Conservation (phyloP, 1,284 basidiomycete species). For the Meripilus lineatus region DNA sequence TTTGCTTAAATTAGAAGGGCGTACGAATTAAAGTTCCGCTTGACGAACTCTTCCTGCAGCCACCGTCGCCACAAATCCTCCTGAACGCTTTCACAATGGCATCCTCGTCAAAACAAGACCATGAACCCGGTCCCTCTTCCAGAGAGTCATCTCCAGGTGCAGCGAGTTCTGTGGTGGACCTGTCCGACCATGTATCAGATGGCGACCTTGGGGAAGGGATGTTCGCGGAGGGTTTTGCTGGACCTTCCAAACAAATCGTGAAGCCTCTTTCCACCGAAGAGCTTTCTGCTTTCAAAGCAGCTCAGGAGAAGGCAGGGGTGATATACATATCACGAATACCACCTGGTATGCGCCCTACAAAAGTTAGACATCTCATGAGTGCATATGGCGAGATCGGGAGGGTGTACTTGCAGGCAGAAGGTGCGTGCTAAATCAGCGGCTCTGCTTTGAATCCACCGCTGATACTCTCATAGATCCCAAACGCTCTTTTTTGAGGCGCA, state of each 20-base stretch:
- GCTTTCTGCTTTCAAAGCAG: conserved; percentile 64
- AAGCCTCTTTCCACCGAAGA: conserved; percentile 71
- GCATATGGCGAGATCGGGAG: conserved; percentile 80
- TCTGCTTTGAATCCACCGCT: conserved; percentile 7
- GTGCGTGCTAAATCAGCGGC: no score
- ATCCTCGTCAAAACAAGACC: no score
- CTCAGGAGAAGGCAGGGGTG: conserved; percentile 74
- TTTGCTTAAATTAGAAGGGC: no score
- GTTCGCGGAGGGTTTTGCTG: conserved; percentile 54
- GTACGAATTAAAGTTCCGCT: no score
- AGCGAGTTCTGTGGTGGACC: conserved; percentile 1
- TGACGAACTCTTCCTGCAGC: no score
- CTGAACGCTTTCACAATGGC: no score
- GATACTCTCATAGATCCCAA: conserved; percentile 56
- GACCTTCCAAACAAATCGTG: conserved; percentile 48
- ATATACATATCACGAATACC: conserved; percentile 96
- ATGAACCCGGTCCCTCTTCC: no score
- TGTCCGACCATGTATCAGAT: no score
- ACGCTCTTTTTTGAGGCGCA: conserved; percentile 68
- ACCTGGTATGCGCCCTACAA: conserved; percentile 97
- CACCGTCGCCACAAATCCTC: no score
- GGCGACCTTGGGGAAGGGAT: conserved; percentile 37
- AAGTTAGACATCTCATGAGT: conserved; percentile 91
- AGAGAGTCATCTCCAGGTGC: conserved; percentile 28
- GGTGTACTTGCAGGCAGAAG: conserved; percentile 87